phyloP scores from a whole-genome alignment of 2,329 filamentous ascomycete genomes.

The Cladosporium austrohemisphaericum region DNA sequence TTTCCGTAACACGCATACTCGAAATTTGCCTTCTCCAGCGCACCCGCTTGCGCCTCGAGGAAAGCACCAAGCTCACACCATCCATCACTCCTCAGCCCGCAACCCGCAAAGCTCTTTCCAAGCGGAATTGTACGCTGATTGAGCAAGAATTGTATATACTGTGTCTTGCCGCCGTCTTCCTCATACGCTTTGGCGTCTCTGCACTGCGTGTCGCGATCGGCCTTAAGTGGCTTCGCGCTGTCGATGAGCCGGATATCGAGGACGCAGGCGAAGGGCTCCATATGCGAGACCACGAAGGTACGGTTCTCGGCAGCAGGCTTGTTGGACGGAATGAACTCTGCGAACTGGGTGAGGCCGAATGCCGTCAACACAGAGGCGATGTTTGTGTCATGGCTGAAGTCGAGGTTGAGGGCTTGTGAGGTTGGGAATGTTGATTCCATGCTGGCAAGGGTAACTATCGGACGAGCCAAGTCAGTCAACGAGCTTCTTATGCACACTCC shows the following conservation, averaged over 20 bases:
- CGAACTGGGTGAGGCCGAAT: slow-evolving; percentile 68
- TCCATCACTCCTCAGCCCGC: slow-evolving; percentile 64
- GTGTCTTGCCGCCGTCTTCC: slow-evolving; percentile 48
- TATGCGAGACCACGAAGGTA: slow-evolving; percentile 61
- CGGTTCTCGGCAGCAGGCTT: slow-evolving; percentile 52
- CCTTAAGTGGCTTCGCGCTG: slow-evolving; percentile 59
- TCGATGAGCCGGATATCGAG: slow-evolving; percentile 72
- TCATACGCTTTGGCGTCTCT: slow-evolving; percentile 42
- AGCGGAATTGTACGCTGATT: slow-evolving; percentile 67
- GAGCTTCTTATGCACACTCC: neutral
- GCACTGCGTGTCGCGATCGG: slow-evolving; percentile 43
- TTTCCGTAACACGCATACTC: slow-evolving; percentile 64
- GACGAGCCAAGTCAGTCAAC: neutral
- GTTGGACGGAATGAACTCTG: slow-evolving; percentile 55
- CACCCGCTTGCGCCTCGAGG: slow-evolving; percentile 57
- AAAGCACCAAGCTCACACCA: slow-evolving; percentile 74
- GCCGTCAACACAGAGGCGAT: slow-evolving; percentile 63
- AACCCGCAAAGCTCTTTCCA: slow-evolving; percentile 62
- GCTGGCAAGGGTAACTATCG: slow-evolving; percentile 59
- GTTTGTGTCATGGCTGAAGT: slow-evolving; percentile 70
- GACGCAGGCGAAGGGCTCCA: slow-evolving; percentile 69
- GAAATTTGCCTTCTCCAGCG: slow-evolving; percentile 57
- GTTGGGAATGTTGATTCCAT: slow-evolving; percentile 67
- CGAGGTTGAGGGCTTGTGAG: slow-evolving; percentile 69
- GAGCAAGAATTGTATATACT: slow-evolving; percentile 69